These are phyloP conservation scores for Exophiala sideris DNA, from an alignment of 2,329 filamentous ascomycete genomes.

Conservation along the genomic window DNA sequence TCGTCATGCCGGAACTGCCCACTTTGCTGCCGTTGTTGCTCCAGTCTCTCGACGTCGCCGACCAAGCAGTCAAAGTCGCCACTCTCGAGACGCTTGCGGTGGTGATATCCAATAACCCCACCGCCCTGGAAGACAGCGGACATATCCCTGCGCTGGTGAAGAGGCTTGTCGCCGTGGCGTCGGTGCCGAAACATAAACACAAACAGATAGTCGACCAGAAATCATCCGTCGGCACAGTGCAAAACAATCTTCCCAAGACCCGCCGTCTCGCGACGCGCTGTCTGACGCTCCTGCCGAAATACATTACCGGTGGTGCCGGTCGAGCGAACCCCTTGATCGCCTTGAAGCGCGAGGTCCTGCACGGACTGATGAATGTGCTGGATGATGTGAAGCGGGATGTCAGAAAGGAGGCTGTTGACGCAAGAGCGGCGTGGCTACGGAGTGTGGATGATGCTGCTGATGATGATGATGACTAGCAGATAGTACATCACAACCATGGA, in stretches of 20 bases:
- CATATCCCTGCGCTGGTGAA: conserved; percentile 57
- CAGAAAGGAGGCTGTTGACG: conserved; percentile 60
- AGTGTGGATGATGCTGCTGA: conserved; percentile 54
- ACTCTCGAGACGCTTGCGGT: conserved; percentile 58
- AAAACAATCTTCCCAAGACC: conserved; percentile 28
- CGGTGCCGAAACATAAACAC: conserved; percentile 24
- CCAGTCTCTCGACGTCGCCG: conserved; percentile 57
- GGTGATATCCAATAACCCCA: conserved; percentile 57
- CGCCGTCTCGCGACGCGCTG: conserved; percentile 26
- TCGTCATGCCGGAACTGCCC: conserved; percentile 58
- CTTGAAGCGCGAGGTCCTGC: conserved; percentile 56
- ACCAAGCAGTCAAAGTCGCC: conserved; percentile 54
- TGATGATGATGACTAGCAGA: conserved; percentile 36
- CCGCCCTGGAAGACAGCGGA: conserved; percentile 50
- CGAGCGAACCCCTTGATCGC: conserved; percentile 48
- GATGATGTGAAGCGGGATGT: conserved; percentile 64
- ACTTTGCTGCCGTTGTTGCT: conserved; percentile 59
- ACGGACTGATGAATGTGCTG: conserved; percentile 52
- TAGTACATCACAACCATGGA: no score
- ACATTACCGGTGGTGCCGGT: conserved; percentile 33
- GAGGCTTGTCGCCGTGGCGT: conserved; percentile 51
- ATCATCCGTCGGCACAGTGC: conserved; percentile 9
- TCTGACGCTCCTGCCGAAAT: conserved; percentile 26
- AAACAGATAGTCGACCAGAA: conserved; percentile 17
- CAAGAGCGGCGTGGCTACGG: conserved; percentile 58